Percentiles rank a stretch among this genome's conserved stretches.
Evolutionary conservation across 768 basidiomycete genomes (phyloP).

Genomic region (Dacryopinax primogenitus): DNA sequence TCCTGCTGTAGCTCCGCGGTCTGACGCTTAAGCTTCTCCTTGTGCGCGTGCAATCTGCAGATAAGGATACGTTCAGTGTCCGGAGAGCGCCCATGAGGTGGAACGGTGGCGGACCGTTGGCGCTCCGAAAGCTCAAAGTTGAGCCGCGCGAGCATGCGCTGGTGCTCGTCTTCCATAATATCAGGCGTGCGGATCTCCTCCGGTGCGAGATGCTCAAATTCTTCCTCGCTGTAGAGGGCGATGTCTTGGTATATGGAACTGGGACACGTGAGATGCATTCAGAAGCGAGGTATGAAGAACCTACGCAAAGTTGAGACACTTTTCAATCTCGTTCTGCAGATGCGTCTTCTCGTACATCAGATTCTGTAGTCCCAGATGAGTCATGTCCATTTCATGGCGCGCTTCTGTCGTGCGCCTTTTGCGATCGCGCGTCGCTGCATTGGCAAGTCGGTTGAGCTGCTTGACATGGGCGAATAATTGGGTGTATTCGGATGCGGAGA

Average conservation of each 20-base stretch:
- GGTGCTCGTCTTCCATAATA: conserved; percentile 56
- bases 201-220: conserved; percentile 58
- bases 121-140: conserved; percentile 81
- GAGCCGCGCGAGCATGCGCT: conserved; percentile 75
- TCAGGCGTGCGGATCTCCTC: conserved; percentile 49
- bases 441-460: conserved; percentile 60
- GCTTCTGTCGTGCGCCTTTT: conserved; percentile 61
- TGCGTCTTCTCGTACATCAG: conserved; percentile 80
- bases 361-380: conserved; percentile 74
- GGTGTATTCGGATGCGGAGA: neutral
- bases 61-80: neutral
- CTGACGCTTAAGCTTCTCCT: conserved; percentile 50
- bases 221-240: conserved; percentile 53
- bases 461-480: conserved; percentile 60
- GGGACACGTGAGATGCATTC: neutral
- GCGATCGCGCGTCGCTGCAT: conserved; percentile 54
- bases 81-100: neutral
- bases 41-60: conserved; percentile 52
- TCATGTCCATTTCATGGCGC: conserved; percentile 80
- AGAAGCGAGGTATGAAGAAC: conserved; percentile 23
- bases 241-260: conserved; percentile 86
- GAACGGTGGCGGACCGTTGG: conserved; percentile 46
- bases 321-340: conserved; percentile 81
- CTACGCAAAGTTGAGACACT: conserved; percentile 84
- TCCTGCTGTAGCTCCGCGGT: conserved; percentile 74